A percentile compares a stretch with the other conserved stretches of the same genome.
Conservation (phyloP, 23 red algal genomes). For the Gracilaria domingensis region DNA sequence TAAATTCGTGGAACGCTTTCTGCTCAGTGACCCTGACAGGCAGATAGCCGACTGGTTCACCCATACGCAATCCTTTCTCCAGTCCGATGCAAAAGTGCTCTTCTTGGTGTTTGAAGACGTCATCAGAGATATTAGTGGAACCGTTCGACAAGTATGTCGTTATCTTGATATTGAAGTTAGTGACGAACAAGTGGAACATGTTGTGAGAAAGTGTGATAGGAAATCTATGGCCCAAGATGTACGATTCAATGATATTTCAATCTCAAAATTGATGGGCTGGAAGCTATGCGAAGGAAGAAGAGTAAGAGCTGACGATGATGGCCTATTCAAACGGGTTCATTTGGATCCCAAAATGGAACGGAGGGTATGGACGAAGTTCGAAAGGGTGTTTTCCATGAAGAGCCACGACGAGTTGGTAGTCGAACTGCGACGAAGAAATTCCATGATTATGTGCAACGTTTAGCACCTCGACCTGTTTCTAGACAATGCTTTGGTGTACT, state of each 20-base stretch:
- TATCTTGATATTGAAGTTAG: constrained; percentile 15
- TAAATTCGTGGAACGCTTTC: background rate
- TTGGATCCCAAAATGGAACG: background rate
- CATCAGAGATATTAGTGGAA: constrained; percentile 14
- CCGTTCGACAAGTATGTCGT: constrained; percentile 20
- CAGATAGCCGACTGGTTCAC: constrained; percentile 11
- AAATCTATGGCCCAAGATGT: constrained; percentile 4
- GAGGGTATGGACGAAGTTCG: constrained; percentile 20
- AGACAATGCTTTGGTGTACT: too few relatives aligned
- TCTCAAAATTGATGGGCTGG: constrained; percentile 23
- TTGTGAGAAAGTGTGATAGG: constrained; percentile 14
- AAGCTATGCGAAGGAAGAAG: constrained; percentile 1
- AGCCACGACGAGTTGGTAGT: constrained; percentile 7
- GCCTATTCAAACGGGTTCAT: constrained; percentile 6
- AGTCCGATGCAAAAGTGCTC: background rate
- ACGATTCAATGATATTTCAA: constrained; percentile 16
- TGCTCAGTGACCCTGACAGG: background rate
- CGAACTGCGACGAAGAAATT: constrained; percentile 12
- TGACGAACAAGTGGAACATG: constrained; percentile 14
- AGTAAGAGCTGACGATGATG: background rate
- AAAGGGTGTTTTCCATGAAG: background rate
- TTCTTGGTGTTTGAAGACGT: constrained; percentile 28
- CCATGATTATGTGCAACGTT: background rate
- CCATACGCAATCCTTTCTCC: constrained; percentile 1
- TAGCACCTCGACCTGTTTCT: too few relatives aligned